Percentiles rank a stretch among this genome's conserved stretches.
These are phyloP conservation scores for Tylopilus intermedius DNA, from an alignment of 768 basidiomycete species.

Conservation along the genomic window DNA sequence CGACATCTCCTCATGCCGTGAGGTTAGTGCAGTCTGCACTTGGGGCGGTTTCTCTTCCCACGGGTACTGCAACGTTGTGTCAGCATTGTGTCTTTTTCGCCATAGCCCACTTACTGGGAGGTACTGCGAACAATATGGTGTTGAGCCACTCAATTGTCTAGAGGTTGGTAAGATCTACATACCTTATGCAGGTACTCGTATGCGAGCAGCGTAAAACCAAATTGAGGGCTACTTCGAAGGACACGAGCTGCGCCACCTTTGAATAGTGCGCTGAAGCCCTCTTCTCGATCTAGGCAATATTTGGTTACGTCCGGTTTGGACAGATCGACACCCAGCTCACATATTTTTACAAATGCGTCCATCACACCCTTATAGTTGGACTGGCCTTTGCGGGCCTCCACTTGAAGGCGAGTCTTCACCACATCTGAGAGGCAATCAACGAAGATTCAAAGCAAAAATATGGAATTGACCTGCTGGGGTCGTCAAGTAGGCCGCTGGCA, in stretches of 20 bases:
- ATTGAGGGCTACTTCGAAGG: constrained; percentile 85
- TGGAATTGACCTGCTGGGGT: constrained; percentile 72
- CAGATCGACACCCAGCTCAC: constrained; percentile 41
- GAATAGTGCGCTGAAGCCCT: constrained; percentile 85
- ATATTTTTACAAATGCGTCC: constrained; percentile 90
- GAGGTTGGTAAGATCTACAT: constrained; percentile 20
- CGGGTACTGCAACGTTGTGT: constrained; percentile 56
- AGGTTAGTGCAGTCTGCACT: constrained; percentile 66
- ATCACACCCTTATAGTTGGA: constrained; percentile 84
- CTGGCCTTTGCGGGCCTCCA: constrained; percentile 87
- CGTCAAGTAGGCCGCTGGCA: constrained; percentile 94
- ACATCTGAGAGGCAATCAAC: constrained; percentile 58
- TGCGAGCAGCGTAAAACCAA: constrained; percentile 87
- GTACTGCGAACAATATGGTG: constrained; percentile 19
- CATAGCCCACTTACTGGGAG: constrained; percentile 25
- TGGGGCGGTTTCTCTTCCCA: constrained; percentile 65
- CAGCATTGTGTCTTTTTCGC: constrained; percentile 3
- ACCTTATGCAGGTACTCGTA: constrained; percentile 71
- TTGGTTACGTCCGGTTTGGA: constrained; percentile 8
- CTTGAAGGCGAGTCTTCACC: constrained; percentile 94
- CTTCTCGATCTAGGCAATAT: constrained; percentile 62
- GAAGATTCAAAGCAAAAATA: constrained; percentile 2
- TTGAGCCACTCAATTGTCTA: neutral
- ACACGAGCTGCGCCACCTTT: constrained; percentile 89
- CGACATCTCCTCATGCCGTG: constrained; percentile 76